Conservation (phyloP, 2,329 filamentous ascomycete genomes). For the Stagonosporopsis cucurbitacearum region DNA sequence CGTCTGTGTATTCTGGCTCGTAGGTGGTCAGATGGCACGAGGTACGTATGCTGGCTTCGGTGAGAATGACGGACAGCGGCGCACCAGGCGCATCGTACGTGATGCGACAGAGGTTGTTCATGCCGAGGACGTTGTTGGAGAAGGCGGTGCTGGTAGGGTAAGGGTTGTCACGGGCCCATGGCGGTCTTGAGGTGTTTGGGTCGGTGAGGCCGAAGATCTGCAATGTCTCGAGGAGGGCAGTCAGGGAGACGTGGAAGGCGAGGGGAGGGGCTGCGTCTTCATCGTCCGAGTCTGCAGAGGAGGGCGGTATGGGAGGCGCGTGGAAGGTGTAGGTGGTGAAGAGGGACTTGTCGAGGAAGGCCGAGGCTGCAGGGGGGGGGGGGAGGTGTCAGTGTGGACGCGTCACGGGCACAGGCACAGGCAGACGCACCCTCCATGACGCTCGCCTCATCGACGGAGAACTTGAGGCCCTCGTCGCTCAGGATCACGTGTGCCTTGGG, state of each 20-base stretch:
- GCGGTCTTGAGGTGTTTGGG: slow-evolving; percentile 46
- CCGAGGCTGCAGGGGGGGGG: slow-evolving; percentile 61
- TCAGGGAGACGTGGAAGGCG: slow-evolving; percentile 84
- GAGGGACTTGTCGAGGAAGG: slow-evolving; percentile 85
- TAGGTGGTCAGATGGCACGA: slow-evolving; percentile 92
- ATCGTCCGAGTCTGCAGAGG: slow-evolving; percentile 40
- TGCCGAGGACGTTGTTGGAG: slow-evolving; percentile 79
- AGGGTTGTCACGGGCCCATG: slow-evolving; percentile 51
- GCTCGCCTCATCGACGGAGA: slow-evolving; percentile 85
- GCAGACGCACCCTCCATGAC: slow-evolving; percentile 79
- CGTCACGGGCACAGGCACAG: neutral
- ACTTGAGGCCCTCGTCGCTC: slow-evolving; percentile 81
- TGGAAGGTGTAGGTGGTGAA: slow-evolving; percentile 86
- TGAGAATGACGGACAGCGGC: slow-evolving; percentile 82
- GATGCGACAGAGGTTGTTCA: slow-evolving; percentile 85
- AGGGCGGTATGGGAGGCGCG: slow-evolving; percentile 51
- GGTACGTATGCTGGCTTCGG: slow-evolving; percentile 74
- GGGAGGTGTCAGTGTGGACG: slow-evolving; percentile 15
- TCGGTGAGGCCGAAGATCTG: slow-evolving; percentile 84
- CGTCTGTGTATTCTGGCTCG: slow-evolving; percentile 67
- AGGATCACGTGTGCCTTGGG: slow-evolving; percentile 74
- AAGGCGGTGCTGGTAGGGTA: slow-evolving; percentile 74
- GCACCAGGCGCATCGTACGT: slow-evolving; percentile 77
- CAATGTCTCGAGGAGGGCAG: slow-evolving; percentile 87
- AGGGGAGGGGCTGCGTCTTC: slow-evolving; percentile 53